Evolutionary conservation across 768 basidiomycete genomes (phyloP).

Genomic region (Trametes gibbosa): DNA sequence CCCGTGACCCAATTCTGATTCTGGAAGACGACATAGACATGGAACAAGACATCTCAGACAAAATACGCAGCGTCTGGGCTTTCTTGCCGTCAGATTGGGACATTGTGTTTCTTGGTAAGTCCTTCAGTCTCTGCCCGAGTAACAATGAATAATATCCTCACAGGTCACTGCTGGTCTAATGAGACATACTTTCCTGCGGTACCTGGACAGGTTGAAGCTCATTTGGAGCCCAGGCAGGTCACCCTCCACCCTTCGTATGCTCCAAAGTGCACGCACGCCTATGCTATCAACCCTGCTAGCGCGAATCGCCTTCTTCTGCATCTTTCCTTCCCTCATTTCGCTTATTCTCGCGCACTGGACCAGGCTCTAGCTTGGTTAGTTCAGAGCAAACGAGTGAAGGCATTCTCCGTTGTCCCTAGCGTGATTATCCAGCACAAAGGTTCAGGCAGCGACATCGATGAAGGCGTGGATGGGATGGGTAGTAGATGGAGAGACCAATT

Average conservation of each 20-base stretch:
- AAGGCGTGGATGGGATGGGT: constrained; percentile 40
- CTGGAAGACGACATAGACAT: constrained; percentile 81
- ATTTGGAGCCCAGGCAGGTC: not conserved
- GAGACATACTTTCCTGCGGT: constrained; percentile 50
- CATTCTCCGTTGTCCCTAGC: constrained; percentile 67
- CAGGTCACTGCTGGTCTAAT: constrained; percentile 81
- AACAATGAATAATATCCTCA: not conserved
- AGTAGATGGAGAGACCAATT: constrained; percentile 57
- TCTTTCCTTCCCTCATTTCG: constrained; percentile 62
- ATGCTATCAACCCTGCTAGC: constrained; percentile 56
- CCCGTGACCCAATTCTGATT: constrained; percentile 43
- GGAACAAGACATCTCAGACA: constrained; percentile 55
- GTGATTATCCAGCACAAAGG: constrained; percentile 65
- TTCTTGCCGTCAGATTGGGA: constrained; percentile 65
- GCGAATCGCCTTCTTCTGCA: constrained; percentile 60
- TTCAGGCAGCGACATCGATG: constrained; percentile 52
- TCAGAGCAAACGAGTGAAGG: constrained; percentile 48
- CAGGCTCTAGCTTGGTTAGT: constrained; percentile 72
- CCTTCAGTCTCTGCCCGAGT: not conserved
- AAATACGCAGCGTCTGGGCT: constrained; percentile 45
- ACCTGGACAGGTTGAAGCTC: not conserved
- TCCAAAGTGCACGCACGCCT: constrained; percentile 75
- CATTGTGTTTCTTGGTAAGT: constrained; percentile 63
- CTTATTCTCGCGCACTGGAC: constrained; percentile 76
- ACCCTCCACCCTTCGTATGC: constrained; percentile 53